Conservation (phyloP, 2,329 filamentous ascomycete species). For the Seiridium unicorne region DNA sequence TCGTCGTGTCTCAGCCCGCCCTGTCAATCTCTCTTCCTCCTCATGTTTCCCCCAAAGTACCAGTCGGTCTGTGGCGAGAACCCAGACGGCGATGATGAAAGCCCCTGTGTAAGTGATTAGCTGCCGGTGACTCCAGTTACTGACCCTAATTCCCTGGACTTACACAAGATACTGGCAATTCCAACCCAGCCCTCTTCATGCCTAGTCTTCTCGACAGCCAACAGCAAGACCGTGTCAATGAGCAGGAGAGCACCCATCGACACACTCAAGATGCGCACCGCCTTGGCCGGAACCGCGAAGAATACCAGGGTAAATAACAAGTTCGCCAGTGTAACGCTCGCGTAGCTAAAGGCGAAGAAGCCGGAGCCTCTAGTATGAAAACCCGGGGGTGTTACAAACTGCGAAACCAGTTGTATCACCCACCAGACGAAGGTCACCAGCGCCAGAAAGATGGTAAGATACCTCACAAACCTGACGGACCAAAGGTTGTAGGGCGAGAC, state of each 20-base stretch:
- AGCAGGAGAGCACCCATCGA: constrained; percentile 66
- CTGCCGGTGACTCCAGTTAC: neutral
- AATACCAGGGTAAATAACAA: constrained; percentile 79
- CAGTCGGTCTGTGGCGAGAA: constrained; percentile 73
- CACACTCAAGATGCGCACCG: constrained; percentile 71
- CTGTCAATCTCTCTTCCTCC: constrained; percentile 89
- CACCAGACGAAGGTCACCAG: constrained; percentile 85
- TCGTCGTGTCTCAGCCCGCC: constrained; percentile 80
- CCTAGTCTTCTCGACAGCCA: constrained; percentile 71
- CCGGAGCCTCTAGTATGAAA: constrained; percentile 87
- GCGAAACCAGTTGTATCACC: constrained; percentile 81
- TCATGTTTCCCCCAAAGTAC: constrained; percentile 91
- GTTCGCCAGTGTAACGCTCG: constrained; percentile 73
- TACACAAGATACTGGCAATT: constrained; percentile 75
- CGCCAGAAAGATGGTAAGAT: constrained; percentile 74
- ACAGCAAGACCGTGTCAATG: constrained; percentile 75
- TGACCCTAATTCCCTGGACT: constrained; percentile 13
- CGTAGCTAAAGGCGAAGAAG: constrained; percentile 85
- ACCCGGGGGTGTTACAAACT: constrained; percentile 86
- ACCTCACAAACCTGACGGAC: constrained; percentile 79
- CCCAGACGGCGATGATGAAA: constrained; percentile 75
- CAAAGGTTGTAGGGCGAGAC: constrained; percentile 89
- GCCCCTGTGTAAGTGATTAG: constrained; percentile 51
- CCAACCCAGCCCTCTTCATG: constrained; percentile 90
- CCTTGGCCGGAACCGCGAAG: constrained; percentile 79